A percentile compares a stretch with the other conserved stretches of the same genome.
These are phyloP conservation scores for Fusarium oxysporum DNA, from an alignment of 2,329 filamentous ascomycete genomes.

Conservation along the genomic window DNA sequence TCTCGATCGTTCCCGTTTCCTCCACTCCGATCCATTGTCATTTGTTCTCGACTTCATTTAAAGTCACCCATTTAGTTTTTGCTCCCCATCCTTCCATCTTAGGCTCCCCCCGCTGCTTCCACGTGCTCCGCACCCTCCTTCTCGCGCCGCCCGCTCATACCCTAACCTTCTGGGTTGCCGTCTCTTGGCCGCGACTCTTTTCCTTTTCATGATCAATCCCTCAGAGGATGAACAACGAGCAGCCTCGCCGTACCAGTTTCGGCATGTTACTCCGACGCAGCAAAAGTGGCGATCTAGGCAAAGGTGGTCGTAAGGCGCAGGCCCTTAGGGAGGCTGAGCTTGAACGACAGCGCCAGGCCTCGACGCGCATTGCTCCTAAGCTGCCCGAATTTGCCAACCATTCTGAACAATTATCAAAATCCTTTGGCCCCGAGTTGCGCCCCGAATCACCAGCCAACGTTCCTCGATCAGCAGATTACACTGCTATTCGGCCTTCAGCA, in stretches of 20 bases:
- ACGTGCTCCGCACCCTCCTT: conserved; percentile 41
- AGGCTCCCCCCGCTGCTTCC: conserved; percentile 36
- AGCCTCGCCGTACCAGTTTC: conserved; percentile 58
- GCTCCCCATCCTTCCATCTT: conserved; percentile 26
- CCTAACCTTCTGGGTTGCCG: conserved; percentile 21
- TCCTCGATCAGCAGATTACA: conserved; percentile 59
- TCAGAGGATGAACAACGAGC: conserved; percentile 48
- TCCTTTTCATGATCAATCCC: conserved; percentile 42
- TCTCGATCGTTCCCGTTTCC: conserved; percentile 29
- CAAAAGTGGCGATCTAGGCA: conserved; percentile 74
- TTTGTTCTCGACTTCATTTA: conserved; percentile 33
- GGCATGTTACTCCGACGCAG: conserved; percentile 73
- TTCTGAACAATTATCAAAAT: conserved; percentile 59
- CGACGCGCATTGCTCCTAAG: conserved; percentile 61
- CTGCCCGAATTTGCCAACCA: conserved; percentile 65
- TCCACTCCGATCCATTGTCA: conserved; percentile 20
- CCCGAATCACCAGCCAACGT: conserved; percentile 72
- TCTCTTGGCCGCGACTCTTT: conserved; percentile 37
- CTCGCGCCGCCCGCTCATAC: conserved; percentile 26
- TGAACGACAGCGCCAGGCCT: conserved; percentile 62
- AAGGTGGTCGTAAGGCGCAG: conserved; percentile 69
- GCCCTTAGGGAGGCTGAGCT: conserved; percentile 63
- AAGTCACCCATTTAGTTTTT: conserved; percentile 24
- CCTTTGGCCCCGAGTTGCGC: conserved; percentile 65
- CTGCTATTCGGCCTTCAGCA: conserved; percentile 63